phyloP scores from a whole-genome alignment of 2,329 filamentous ascomycete genomes.

The Calonectria ilicicola region DNA sequence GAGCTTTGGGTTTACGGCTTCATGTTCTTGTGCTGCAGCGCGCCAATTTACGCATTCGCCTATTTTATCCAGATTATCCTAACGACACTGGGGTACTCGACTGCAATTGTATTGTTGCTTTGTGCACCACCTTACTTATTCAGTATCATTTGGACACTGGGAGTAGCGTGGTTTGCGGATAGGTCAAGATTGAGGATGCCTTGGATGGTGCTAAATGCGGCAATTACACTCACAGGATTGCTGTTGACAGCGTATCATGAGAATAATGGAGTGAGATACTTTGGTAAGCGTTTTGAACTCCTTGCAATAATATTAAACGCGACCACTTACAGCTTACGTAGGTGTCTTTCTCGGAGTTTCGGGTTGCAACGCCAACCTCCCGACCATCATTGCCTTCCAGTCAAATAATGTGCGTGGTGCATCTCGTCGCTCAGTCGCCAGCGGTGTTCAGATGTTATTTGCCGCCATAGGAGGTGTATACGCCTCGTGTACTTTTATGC shows the following conservation, averaged over 20 bases:
- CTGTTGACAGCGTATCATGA: constrained; percentile 25
- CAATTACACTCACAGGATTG: constrained; percentile 31
- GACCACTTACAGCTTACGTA: not conserved
- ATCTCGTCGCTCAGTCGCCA: constrained; percentile 42
- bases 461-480: constrained; percentile 47
- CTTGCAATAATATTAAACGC: not conserved
- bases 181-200: constrained; percentile 43
- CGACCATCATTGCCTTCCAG: constrained; percentile 32
- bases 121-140: constrained; percentile 51
- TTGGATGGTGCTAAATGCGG: constrained; percentile 38
- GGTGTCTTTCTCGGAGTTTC: constrained; percentile 31
- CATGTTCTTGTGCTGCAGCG: constrained; percentile 60
- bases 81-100: constrained; percentile 38
- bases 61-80: constrained; percentile 74
- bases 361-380: constrained; percentile 29
- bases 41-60: constrained; percentile 69
- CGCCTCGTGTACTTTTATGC: constrained; percentile 46
- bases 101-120: constrained; percentile 46
- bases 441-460: constrained; percentile 46
- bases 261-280: constrained; percentile 46
- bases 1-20: constrained; percentile 56
- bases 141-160: constrained; percentile 46
- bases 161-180: constrained; percentile 48
- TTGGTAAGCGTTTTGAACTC: constrained; percentile 24
- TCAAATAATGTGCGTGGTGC: constrained; percentile 49